phyloP scores from a whole-genome alignment of 164 flowering plant species.

The Akebia trifoliata region DNA sequence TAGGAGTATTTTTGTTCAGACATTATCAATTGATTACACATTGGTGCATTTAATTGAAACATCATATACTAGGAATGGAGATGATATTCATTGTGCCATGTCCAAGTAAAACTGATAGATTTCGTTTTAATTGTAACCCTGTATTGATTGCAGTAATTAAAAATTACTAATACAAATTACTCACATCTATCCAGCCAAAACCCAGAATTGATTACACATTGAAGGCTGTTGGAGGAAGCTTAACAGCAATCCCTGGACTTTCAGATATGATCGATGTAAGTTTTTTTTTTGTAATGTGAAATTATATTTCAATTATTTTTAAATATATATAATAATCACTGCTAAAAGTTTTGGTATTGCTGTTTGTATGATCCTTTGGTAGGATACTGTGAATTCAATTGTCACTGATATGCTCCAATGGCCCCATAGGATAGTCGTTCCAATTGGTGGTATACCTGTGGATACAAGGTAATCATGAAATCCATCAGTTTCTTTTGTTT shows the following conservation, averaged over 20 bases:
- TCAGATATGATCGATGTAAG: slow-evolving; percentile 99
- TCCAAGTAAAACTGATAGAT: neutral
- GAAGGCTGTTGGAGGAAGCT: slow-evolving; percentile 98
- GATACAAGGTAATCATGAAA: slow-evolving; percentile 64
- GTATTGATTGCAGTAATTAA: neutral
- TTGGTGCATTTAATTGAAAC: too few species aligned
- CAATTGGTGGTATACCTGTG: slow-evolving; percentile 84
- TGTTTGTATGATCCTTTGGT: slow-evolving; percentile 2
- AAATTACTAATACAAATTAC: slow-evolving; percentile 11
- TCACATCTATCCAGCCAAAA: slow-evolving; percentile 56
- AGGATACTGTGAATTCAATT: slow-evolving; percentile 93
- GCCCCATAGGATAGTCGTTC: slow-evolving; percentile 99
- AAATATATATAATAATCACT: neutral
- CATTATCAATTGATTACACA: too few species aligned
- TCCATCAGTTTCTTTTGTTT: neutral
- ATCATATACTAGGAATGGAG: too few species aligned
- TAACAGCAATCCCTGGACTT: slow-evolving; percentile 93
- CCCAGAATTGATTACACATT: slow-evolving; percentile 89
- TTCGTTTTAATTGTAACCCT: neutral
- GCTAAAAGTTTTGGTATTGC: neutral
- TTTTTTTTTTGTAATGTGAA: slow-evolving; percentile 4
- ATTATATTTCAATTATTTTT: neutral
- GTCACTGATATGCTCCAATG: slow-evolving; percentile 93
- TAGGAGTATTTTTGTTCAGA: too few species aligned
- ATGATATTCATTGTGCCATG: too few species aligned